Conservation (phyloP, 371 early-diverging fungal species). For the Funneliformis caledonium region DNA sequence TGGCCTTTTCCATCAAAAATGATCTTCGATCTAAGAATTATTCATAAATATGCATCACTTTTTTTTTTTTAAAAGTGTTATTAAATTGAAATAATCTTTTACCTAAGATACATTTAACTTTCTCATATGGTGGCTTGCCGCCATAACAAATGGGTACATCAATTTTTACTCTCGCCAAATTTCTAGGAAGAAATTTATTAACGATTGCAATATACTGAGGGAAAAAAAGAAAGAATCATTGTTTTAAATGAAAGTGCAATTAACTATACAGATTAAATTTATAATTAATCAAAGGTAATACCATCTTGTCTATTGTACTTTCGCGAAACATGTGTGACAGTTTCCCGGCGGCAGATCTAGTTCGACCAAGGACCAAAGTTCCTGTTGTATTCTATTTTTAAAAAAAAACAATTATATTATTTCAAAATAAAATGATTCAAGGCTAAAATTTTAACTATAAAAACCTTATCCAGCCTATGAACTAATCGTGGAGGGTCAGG, state of each 20-base stretch:
- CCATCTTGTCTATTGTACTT: slow-evolving; percentile 19
- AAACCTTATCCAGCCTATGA: slow-evolving; percentile 24
- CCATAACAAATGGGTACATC: background rate
- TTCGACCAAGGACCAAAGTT: background rate
- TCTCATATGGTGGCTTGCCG: background rate
- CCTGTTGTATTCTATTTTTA: slow-evolving; percentile 3
- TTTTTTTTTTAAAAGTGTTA: background rate
- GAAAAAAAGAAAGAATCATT: background rate
- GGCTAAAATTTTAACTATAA: background rate
- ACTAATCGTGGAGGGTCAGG: slow-evolving; percentile 13
- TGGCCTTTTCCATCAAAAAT: background rate
- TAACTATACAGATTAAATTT: background rate
- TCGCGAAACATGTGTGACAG: slow-evolving; percentile 1
- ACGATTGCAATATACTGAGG: background rate
- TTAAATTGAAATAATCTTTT: background rate
- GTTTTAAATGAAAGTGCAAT: background rate
- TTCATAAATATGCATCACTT: background rate
- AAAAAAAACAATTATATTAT: background rate
- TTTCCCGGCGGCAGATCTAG: slow-evolving; percentile 9
- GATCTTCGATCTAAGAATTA: background rate
- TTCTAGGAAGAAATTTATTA: slow-evolving; percentile 11
- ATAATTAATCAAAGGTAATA: background rate
- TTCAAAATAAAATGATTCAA: background rate
- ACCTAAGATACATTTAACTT: slow-evolving; percentile 3
- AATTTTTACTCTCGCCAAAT: background rate